Conservation (phyloP, 768 basidiomycete genomes). For the Boletus reticulatus region DNA sequence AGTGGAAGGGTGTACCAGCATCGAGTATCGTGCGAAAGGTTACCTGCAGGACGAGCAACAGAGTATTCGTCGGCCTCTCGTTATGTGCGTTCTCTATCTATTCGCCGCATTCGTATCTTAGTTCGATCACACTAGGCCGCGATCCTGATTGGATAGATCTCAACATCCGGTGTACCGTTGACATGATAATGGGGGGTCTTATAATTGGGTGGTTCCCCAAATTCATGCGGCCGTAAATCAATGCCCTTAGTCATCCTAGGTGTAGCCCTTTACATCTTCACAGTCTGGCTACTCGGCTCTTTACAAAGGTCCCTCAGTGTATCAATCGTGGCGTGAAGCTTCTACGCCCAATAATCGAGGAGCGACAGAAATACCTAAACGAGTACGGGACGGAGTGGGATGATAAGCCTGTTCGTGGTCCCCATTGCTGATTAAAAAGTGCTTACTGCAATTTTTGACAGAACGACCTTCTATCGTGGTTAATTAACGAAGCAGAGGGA, state of each 20-base stretch:
- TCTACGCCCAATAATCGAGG: slow-evolving; percentile 31
- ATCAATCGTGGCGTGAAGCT: slow-evolving; percentile 8
- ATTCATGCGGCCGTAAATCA: not conserved
- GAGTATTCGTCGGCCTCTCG: not conserved
- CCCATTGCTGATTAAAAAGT: not conserved
- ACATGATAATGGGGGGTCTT: slow-evolving; percentile 14
- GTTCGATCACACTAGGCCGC: slow-evolving; percentile 31
- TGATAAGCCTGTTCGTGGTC: slow-evolving; percentile 32
- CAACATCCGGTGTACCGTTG: slow-evolving; percentile 29
- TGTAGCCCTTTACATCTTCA: not conserved
- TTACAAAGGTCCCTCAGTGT: not conserved
- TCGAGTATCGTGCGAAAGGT: not conserved
- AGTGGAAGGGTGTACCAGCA: not conserved
- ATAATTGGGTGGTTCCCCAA: not conserved
- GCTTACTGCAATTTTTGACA: not conserved
- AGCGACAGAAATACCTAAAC: slow-evolving; percentile 22
- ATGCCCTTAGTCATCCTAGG: no score
- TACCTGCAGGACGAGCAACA: not conserved
- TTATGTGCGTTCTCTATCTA: slow-evolving; percentile 32
- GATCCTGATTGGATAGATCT: slow-evolving; percentile 36
- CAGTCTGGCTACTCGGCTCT: not conserved
- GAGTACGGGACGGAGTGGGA: slow-evolving; percentile 27
- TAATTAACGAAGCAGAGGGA: slow-evolving; percentile 27
- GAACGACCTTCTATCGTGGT: slow-evolving; percentile 35
- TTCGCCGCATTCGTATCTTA: not conserved